phyloP scores from a whole-genome alignment of 306 rosid genomes.

The Inga leiocalycina region DNA sequence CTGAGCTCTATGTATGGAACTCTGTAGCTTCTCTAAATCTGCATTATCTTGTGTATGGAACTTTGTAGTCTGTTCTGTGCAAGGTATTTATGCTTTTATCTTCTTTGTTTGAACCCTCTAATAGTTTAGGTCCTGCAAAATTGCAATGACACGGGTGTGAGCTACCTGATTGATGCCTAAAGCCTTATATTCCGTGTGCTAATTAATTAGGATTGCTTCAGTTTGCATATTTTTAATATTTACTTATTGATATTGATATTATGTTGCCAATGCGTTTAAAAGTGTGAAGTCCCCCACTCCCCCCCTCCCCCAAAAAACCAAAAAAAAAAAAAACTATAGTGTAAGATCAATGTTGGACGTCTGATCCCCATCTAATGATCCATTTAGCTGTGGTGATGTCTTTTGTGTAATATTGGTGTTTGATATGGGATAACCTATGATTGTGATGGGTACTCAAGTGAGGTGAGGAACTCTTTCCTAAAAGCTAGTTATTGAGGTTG shows the following conservation, averaged over 20 bases:
- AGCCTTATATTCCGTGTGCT: slow-evolving; percentile 1
- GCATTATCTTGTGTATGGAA: neutral
- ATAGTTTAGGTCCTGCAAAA: neutral
- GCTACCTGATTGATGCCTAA: neutral
- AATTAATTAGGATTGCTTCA: neutral
- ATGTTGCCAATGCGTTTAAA: slow-evolving; percentile 7
- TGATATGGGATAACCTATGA: neutral
- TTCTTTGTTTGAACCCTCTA: neutral
- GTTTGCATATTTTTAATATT: neutral
- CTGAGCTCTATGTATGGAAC: neutral
- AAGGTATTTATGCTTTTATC: neutral
- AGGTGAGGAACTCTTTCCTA: neutral
- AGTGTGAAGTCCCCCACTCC: neutral
- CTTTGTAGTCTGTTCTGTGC: neutral
- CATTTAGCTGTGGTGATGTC: neutral
- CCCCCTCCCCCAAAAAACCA: no score
- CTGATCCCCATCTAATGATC: neutral
- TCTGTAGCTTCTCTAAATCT: neutral
- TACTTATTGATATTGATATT: neutral
- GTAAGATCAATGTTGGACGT: neutral
- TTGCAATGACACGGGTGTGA: neutral
- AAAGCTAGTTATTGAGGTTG: neutral
- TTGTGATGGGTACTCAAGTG: neutral
- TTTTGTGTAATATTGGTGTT: neutral
- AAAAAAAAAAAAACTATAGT: neutral